Percentiles rank a stretch among this genome's conserved stretches.
These are phyloP conservation scores for Sisymbrium irio DNA, from an alignment of 345 rosid species.

Conservation along the genomic window DNA sequence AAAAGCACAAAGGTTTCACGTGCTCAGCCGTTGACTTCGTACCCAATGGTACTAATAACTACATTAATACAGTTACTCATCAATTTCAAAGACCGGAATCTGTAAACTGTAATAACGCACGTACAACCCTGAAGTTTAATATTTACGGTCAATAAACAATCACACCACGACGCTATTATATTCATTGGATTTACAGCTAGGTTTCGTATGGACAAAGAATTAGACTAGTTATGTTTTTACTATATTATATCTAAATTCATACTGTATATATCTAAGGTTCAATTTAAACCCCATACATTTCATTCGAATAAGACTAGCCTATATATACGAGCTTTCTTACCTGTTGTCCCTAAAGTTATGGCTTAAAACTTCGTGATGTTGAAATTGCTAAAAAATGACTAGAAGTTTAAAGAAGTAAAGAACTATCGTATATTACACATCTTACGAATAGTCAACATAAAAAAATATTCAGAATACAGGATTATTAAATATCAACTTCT, in stretches of 20 bases:
- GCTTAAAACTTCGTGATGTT: neutral
- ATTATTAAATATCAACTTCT: too few species aligned
- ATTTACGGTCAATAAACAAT: neutral
- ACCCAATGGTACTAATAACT: neutral
- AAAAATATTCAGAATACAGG: too few species aligned
- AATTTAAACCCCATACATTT: neutral
- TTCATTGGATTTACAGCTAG: neutral
- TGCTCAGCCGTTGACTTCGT: slow-evolving; percentile 19
- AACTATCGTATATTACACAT: too few species aligned
- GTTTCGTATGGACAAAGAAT: neutral
- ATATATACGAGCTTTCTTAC: neutral
- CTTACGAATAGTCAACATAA: too few species aligned
- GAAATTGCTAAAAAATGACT: neutral
- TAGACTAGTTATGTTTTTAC: neutral
- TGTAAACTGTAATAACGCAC: too few species aligned
- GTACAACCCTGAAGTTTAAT: neutral
- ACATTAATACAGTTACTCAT: neutral
- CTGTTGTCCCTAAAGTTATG: neutral
- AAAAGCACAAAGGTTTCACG: slow-evolving; percentile 16
- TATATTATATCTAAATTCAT: neutral
- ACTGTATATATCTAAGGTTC: neutral
- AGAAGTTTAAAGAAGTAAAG: neutral
- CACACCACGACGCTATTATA: neutral
- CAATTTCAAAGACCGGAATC: neutral
- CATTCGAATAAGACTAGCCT: neutral